Conservation (phyloP, 2,329 filamentous ascomycete genomes). For the Phaeophleospora eucalypticola region DNA sequence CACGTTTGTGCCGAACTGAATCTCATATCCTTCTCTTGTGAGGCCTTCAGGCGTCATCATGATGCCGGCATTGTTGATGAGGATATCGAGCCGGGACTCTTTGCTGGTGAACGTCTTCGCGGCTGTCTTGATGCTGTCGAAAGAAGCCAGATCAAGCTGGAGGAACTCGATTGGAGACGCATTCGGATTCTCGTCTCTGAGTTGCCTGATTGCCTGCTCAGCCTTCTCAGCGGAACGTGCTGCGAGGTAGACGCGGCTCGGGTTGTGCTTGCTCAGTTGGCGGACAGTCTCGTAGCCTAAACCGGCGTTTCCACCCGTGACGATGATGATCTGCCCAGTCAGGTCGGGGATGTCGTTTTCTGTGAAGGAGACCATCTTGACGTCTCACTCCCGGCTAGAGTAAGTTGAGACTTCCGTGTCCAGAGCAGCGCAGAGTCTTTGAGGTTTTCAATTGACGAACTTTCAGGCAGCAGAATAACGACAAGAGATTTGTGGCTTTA, state of each 20-base stretch:
- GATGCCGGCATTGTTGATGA: slow-evolving; percentile 31
- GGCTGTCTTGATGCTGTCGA: slow-evolving; percentile 36
- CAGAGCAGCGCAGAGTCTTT: too few species aligned
- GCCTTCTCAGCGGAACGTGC: slow-evolving; percentile 43
- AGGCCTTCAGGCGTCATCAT: slow-evolving; percentile 17
- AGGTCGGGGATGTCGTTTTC: slow-evolving; percentile 39
- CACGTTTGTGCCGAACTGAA: slow-evolving; percentile 33
- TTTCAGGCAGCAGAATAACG: too few species aligned
- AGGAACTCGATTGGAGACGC: slow-evolving; percentile 39
- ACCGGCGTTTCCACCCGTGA: slow-evolving; percentile 41
- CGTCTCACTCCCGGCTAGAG: too few species aligned
- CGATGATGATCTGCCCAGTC: slow-evolving; percentile 39
- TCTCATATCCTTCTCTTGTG: slow-evolving; percentile 30
- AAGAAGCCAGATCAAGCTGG: slow-evolving; percentile 24
- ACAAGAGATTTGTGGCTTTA: too few species aligned
- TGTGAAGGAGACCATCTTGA: slow-evolving; percentile 6
- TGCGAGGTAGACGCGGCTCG: slow-evolving; percentile 52
- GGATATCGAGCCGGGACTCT: slow-evolving; percentile 27
- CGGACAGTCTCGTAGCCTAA: slow-evolving; percentile 38
- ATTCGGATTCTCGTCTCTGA: slow-evolving; percentile 30
- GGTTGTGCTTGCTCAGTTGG: slow-evolving; percentile 47
- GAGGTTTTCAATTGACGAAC: too few species aligned
- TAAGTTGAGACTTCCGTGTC: too few species aligned
- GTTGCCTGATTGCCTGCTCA: slow-evolving; percentile 41
- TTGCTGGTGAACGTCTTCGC: slow-evolving; percentile 9